A percentile compares a stretch with the other conserved stretches of the same genome.
These are phyloP conservation scores for Candida sakaeoensis DNA, from an alignment of 805 yeast species.

Conservation along the genomic window DNA sequence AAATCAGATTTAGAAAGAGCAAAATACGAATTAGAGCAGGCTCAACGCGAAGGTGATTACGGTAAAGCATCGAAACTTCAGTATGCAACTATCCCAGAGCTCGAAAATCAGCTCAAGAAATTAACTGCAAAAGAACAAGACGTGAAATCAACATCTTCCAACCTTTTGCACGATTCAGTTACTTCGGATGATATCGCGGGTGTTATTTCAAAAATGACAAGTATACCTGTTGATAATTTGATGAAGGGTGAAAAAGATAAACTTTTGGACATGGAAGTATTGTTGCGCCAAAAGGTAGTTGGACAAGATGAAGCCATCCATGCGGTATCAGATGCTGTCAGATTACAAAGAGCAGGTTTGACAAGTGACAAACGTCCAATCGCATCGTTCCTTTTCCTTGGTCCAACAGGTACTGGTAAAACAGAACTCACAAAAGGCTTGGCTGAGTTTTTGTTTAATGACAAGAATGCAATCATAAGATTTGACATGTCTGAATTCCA, in stretches of 20 bases:
- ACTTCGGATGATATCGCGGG: conserved; percentile 91
- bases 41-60: conserved; percentile 81
- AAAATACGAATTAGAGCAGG: conserved; percentile 73
- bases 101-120: conserved; percentile 59
- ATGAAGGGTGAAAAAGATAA: conserved; percentile 95
- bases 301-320: conserved; percentile 95
- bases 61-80: conserved; percentile 86
- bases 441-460: conserved; percentile 89
- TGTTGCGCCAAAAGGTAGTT: conserved; percentile 72
- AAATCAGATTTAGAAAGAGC: conserved; percentile 84
- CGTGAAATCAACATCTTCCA: conserved; percentile 15
- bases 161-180: conserved; percentile 81
- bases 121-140: conserved; percentile 33
- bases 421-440: conserved; percentile 91
- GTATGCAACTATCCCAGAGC: conserved; percentile 79
- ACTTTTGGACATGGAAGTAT: conserved; percentile 79
- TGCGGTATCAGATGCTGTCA: conserved; percentile 89
- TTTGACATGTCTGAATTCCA: conserved; percentile 99
- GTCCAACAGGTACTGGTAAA: conserved; percentile 99
- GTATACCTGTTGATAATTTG: conserved; percentile 87
- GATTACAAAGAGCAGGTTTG: conserved; percentile 93
- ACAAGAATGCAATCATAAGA: conserved; percentile 79
- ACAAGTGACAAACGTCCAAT: conserved; percentile 94
- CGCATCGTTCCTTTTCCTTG: conserved; percentile 93
- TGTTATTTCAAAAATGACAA: conserved; percentile 92